Evolutionary conservation across 1,139 yeast genomes (phyloP).

Genomic region (Sugiyamaella novakii): DNA sequence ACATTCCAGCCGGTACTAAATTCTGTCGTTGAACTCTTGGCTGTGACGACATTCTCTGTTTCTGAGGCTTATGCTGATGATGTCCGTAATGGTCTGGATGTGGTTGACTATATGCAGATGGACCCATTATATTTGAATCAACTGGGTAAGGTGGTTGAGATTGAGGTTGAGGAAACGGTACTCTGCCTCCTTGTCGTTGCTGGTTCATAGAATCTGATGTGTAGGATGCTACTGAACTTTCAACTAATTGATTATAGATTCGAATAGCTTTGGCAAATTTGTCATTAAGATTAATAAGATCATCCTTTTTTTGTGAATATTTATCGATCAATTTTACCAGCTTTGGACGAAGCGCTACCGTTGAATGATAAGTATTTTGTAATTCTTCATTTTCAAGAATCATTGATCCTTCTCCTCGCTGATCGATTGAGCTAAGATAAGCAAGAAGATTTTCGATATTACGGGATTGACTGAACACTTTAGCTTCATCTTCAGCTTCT

Average conservation of each 20-base stretch:
- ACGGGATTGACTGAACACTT: conserved; percentile 51
- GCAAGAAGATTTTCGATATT: conserved; percentile 69
- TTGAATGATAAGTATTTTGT: conserved; percentile 62
- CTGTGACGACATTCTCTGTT: conserved; percentile 3
- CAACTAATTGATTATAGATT: conserved; percentile 70
- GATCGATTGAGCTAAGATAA: conserved; percentile 52
- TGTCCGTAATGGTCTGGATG: conserved; percentile 17
- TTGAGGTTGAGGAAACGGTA: conserved; percentile 18
- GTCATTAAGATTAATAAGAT: conserved; percentile 66
- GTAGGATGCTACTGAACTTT: conserved; percentile 43
- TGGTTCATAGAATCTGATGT: conserved; percentile 19
- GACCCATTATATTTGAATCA: conserved; percentile 3
- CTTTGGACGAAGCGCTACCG: conserved; percentile 72
- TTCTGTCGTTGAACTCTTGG: conserved; percentile 4
- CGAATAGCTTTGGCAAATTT: conserved; percentile 69
- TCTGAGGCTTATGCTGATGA: conserved; percentile 15
- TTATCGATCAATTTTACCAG: conserved; percentile 74
- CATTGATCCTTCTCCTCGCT: conserved; percentile 34
- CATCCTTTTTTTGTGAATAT: conserved; percentile 73
- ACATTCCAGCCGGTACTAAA: conserved; percentile 2
- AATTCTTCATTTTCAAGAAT: conserved; percentile 50
- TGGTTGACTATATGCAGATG: conserved; percentile 4
- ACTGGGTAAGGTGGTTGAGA: conserved; percentile 14
- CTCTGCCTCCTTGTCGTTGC: conserved; percentile 13
- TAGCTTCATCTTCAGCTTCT: conserved; percentile 48